Conservation (phyloP, 371 early-diverging fungal genomes). For the Actinomortierella wolfii region DNA sequence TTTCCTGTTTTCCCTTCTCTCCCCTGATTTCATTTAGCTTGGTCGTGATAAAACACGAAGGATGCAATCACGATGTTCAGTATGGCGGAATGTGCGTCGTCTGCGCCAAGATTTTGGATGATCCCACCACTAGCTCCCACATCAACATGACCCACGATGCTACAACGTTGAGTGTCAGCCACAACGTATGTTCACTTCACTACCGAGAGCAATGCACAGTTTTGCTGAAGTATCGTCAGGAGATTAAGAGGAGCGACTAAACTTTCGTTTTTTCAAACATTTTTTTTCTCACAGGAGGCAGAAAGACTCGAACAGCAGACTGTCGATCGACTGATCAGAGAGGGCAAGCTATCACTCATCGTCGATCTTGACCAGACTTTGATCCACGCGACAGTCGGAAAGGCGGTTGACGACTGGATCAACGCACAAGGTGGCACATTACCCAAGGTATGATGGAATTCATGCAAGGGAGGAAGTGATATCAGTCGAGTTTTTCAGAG, state of each 20-base stretch:
- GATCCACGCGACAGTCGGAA: constrained; percentile 94
- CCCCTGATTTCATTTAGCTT: constrained; percentile 10
- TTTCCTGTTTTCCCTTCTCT: not conserved
- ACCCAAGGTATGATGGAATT: constrained; percentile 38
- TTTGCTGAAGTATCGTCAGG: not conserved
- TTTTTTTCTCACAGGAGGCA: constrained; percentile 67
- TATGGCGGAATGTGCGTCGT: constrained; percentile 83
- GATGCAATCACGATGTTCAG: constrained; percentile 81
- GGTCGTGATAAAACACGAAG: constrained; percentile 45
- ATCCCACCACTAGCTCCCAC: constrained; percentile 32
- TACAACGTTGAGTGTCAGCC: constrained; percentile 73
- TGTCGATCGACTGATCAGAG: constrained; percentile 64
- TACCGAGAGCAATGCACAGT: not conserved
- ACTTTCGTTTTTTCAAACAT: too few relatives aligned
- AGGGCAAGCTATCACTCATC: constrained; percentile 88
- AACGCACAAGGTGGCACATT: constrained; percentile 68
- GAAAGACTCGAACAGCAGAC: constrained; percentile 75
- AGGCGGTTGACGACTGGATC: constrained; percentile 82
- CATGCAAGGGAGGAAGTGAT: not conserved
- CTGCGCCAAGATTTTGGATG: constrained; percentile 64
- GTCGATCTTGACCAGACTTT: constrained; percentile 99
- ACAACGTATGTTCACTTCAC: constrained; percentile 44
- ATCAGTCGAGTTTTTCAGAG: too few relatives aligned
- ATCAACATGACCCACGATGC: constrained; percentile 84
- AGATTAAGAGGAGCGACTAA: too few relatives aligned